Evolutionary conservation across 2,329 filamentous ascomycete species (phyloP).

Genomic region (Diaporthe capsici): DNA sequence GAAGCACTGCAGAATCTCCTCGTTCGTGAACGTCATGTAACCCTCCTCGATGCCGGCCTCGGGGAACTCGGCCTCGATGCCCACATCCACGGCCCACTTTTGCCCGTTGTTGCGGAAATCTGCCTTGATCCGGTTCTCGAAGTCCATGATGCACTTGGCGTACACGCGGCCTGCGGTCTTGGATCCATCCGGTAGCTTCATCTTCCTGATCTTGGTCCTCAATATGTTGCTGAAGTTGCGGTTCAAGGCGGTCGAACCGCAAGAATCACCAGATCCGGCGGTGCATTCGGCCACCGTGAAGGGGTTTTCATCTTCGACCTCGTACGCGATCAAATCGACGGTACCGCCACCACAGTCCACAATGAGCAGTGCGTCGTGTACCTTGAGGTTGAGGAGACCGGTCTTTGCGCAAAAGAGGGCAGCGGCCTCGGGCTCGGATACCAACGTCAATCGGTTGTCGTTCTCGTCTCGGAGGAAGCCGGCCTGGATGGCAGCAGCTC

Average conservation of each 20-base stretch:
- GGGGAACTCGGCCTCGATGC: conserved; percentile 97
- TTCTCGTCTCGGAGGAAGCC: conserved; percentile 98
- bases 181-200: conserved; percentile 97
- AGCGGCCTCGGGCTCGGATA: conserved; percentile 96
- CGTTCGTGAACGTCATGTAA: conserved; percentile 99
- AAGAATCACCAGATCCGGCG: conserved; percentile 96
- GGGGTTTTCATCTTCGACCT: conserved; percentile 97
- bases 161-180: conserved; percentile 98
- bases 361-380: conserved; percentile 98
- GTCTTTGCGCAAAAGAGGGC: conserved; percentile 99
- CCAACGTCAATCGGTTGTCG: conserved; percentile 93
- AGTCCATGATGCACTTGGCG: conserved; percentile 99
- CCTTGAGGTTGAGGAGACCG: conserved; percentile 93
- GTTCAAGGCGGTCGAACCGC: conserved; percentile 97
- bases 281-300: conserved; percentile 98
- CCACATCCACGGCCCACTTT: conserved; percentile 99
- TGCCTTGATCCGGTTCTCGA: conserved; percentile 99
- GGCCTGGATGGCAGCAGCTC: conserved; percentile 95
- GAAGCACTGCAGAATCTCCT: conserved; percentile 98
- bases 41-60: conserved; percentile 98
- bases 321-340: conserved; percentile 98
- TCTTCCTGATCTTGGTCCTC: conserved; percentile 97
- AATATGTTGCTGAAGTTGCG: conserved; percentile 99
- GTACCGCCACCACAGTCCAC: conserved; percentile 99
- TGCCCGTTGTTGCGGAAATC: conserved; percentile 99